Percentiles rank a stretch among this genome's conserved stretches.
Evolutionary conservation across 2,329 filamentous ascomycete species (phyloP).

Genomic region (Trichoderma atroviride): DNA sequence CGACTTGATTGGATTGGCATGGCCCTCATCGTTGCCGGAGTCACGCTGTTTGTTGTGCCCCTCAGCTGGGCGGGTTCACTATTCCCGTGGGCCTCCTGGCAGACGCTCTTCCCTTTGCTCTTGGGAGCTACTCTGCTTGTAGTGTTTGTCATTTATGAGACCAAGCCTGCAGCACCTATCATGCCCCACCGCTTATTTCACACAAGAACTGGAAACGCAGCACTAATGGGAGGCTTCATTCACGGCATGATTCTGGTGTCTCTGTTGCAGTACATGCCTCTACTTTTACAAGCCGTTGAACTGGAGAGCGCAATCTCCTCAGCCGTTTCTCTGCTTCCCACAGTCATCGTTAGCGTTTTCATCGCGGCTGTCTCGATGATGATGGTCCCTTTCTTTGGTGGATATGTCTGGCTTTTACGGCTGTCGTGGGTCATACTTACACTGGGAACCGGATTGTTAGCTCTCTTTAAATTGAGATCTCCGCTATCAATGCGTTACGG

Average conservation of each 20-base stretch:
- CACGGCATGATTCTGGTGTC: constrained; percentile 1
- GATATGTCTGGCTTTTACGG: neutral
- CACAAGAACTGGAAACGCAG: neutral
- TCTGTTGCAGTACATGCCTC: neutral
- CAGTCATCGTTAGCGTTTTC: neutral
- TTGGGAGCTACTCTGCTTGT: constrained; percentile 36
- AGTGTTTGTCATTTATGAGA: constrained; percentile 37
- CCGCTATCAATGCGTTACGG: neutral
- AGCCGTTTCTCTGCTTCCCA: neutral
- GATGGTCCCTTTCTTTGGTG: neutral
- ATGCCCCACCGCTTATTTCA: neutral
- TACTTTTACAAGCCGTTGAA: neutral
- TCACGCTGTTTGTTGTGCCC: constrained; percentile 36
- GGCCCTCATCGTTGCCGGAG: constrained; percentile 33
- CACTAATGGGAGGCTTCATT: neutral
- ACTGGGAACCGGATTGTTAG: neutral
- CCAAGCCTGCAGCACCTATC: constrained; percentile 30
- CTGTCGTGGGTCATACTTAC: neutral
- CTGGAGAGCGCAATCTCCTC: neutral
- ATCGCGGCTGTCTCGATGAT: neutral
- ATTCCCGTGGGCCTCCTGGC: constrained; percentile 40
- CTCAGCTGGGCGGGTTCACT: constrained; percentile 40
- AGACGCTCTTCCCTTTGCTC: constrained; percentile 40
- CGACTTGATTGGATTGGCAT: constrained; percentile 43
- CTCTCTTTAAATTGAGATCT: neutral